phyloP scores from a whole-genome alignment of 148 eudicot genomes.

The Silene conica region DNA sequence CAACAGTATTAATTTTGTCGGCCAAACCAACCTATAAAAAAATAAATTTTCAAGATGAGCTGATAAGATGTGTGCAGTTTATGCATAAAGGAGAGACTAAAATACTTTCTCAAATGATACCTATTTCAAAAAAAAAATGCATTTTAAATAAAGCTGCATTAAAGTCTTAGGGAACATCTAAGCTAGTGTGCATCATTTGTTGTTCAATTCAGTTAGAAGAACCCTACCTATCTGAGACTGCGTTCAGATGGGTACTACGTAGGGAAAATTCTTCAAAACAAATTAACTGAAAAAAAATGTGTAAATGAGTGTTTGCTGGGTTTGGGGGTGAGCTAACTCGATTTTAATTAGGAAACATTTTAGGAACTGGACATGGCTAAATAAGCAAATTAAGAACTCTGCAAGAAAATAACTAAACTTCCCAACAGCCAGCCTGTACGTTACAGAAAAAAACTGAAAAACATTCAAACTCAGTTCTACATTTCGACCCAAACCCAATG shows the following conservation, averaged over 20 bases:
- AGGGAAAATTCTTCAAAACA: background rate
- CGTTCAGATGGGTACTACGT: background rate
- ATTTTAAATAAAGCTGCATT: background rate
- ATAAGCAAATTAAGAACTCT: too few relatives aligned
- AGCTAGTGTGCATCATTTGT: background rate
- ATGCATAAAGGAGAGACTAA: background rate
- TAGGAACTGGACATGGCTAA: too few relatives aligned
- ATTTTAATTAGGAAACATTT: too few relatives aligned
- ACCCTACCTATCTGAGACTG: background rate
- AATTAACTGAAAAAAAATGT: background rate
- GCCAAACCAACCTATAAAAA: conserved; percentile 81
- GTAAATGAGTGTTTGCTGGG: background rate
- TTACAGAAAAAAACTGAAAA: too few relatives aligned
- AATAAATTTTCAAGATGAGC: conserved; percentile 6
- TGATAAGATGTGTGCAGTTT: background rate
- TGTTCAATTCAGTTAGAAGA: background rate
- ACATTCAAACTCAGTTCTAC: too few relatives aligned
- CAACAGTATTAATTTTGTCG: conserved; percentile 75
- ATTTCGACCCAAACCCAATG: too few relatives aligned
- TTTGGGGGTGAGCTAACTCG: background rate
- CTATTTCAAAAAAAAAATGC: background rate
- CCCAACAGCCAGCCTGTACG: too few relatives aligned
- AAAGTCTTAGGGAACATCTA: background rate
- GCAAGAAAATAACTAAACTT: too few relatives aligned
- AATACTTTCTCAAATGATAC: background rate